A percentile compares a stretch with the other conserved stretches of the same genome.
Evolutionary conservation across 208 protist genomes (phyloP).

Genomic region (Leishmania amazonensis): DNA sequence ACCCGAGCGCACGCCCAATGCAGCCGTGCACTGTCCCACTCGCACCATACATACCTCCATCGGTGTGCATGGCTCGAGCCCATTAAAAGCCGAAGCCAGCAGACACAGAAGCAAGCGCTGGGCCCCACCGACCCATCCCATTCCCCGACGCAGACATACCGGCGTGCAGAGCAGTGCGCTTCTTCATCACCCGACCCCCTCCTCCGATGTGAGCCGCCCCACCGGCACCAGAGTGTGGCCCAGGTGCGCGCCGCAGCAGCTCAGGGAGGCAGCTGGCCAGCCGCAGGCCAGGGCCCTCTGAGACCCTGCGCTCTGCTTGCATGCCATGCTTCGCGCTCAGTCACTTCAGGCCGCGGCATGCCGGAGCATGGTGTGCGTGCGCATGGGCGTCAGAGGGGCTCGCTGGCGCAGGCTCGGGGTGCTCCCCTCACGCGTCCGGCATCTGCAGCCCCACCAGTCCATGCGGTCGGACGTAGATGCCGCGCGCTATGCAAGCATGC

Average conservation of each 20-base stretch:
- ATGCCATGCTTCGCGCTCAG: not conserved
- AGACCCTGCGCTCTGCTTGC: not conserved
- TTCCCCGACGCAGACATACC: not conserved
- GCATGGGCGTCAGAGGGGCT: not conserved
- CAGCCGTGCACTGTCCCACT: not conserved
- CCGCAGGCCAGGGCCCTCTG: not conserved
- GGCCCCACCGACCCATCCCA: not conserved
- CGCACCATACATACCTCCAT: not conserved
- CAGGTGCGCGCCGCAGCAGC: not conserved
- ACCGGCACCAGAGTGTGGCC: not conserved
- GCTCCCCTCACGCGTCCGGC: not conserved
- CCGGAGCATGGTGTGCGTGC: not conserved
- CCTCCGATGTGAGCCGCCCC: not conserved
- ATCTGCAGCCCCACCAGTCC: not conserved
- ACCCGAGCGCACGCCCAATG: not conserved
- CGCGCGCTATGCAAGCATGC: no score
- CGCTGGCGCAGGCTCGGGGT: no score
- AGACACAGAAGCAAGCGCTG: not conserved
- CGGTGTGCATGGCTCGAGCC: no score
- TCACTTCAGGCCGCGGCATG: not conserved
- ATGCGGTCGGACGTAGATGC: not conserved
- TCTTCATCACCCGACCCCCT: not conserved
- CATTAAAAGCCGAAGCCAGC: no score
- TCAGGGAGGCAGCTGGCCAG: not conserved
- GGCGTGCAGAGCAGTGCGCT: not conserved